These are phyloP conservation scores for Pontederia paniculata DNA, from an alignment of 176 grass and related monocot species.

Conservation along the genomic window DNA sequence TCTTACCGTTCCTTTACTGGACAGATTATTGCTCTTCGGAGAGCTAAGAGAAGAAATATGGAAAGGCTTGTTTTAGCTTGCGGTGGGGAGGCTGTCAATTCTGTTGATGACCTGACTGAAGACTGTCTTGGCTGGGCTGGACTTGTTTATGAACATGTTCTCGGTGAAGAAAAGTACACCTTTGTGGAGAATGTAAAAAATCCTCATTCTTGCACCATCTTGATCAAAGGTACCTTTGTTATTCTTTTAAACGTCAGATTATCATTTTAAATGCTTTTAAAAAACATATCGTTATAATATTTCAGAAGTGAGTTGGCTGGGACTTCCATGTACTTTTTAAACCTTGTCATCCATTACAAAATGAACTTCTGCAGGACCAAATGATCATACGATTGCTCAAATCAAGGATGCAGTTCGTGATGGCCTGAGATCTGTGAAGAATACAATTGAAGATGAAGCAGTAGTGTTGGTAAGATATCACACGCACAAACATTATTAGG, in stretches of 20 bases:
- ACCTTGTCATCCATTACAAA: too few species aligned
- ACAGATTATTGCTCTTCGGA: constrained; percentile 85
- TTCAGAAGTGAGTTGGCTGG: too few species aligned
- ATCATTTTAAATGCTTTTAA: too few species aligned
- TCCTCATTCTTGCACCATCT: constrained; percentile 76
- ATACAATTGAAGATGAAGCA: constrained; percentile 82
- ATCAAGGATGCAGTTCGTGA: constrained; percentile 89
- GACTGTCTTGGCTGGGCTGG: constrained; percentile 91
- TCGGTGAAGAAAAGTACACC: constrained; percentile 96
- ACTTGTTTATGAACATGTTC: constrained; percentile 78
- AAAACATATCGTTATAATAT: too few species aligned
- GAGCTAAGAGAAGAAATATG: constrained; percentile 95
- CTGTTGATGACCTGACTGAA: constrained; percentile 75
- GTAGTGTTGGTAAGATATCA: constrained; percentile 48
- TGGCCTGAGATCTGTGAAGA: constrained; percentile 86
- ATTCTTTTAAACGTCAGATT: too few species aligned
- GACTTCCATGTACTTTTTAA: too few species aligned
- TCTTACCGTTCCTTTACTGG: too few species aligned
- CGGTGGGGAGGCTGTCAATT: constrained; percentile 83
- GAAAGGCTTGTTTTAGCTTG: constrained; percentile 81
- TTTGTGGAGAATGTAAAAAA: constrained; percentile 95
- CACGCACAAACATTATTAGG: neutral
- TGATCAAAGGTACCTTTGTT: constrained; percentile 69
- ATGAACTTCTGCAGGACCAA: constrained; percentile 83
- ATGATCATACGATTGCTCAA: constrained; percentile 97